Percentiles rank a stretch among this genome's conserved stretches.
These are phyloP conservation scores for Tetraselmis chui DNA, from an alignment of 139 green algal genomes.

Conservation along the genomic window DNA sequence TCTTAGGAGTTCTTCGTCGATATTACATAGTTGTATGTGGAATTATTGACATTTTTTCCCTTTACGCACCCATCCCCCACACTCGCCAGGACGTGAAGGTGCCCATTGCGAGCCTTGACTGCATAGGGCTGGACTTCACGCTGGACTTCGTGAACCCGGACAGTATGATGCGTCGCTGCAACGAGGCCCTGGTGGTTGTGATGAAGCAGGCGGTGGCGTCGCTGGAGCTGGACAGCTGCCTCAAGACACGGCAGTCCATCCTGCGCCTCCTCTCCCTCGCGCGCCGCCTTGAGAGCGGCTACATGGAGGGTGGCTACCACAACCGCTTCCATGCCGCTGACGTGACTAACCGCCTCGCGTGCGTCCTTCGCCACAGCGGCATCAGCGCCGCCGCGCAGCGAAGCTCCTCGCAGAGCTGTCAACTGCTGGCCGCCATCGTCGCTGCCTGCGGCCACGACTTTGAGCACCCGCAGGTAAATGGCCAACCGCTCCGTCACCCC, in stretches of 20 bases:
- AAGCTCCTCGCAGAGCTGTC: background rate
- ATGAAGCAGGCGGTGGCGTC: background rate
- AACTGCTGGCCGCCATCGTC: background rate
- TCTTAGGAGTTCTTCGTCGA: too few species aligned
- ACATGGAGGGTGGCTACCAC: background rate
- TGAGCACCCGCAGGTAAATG: background rate
- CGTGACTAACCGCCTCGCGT: background rate
- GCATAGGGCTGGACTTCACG: background rate
- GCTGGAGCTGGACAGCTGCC: background rate
- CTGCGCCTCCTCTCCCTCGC: background rate
- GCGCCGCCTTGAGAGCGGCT: background rate
- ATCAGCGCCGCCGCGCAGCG: background rate
- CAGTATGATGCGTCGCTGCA: background rate
- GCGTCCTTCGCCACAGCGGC: background rate
- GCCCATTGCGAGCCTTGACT: background rate
- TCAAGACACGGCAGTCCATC: background rate
- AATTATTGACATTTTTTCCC: too few species aligned
- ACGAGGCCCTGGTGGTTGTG: background rate
- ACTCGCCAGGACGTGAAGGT: background rate
- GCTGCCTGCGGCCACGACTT: background rate
- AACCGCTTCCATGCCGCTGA: background rate
- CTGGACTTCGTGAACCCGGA: background rate
- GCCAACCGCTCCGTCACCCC: too few species aligned
- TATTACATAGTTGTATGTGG: too few species aligned
- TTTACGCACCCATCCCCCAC: background rate